A percentile compares a stretch with the other conserved stretches of the same genome.
phyloP scores from a whole-genome alignment of 2,329 filamentous ascomycete species.

The Didymella pinodella region DNA sequence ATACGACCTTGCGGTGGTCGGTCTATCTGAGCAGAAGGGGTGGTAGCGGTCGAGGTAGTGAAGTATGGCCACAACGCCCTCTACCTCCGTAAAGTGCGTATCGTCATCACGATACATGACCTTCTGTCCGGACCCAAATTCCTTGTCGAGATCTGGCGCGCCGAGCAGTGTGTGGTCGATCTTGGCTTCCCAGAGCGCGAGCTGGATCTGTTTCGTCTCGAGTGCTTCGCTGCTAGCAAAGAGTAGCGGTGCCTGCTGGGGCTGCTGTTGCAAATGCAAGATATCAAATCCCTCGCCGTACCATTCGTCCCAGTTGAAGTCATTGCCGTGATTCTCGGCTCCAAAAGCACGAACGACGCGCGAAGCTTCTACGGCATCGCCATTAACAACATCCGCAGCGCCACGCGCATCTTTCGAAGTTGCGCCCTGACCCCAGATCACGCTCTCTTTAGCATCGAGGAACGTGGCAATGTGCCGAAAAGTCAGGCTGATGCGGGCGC shows the following conservation, averaged over 20 bases:
- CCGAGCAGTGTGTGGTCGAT: constrained; percentile 28
- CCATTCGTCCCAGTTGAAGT: constrained; percentile 75
- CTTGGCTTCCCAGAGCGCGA: constrained; percentile 42
- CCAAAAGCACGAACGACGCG: constrained; percentile 81
- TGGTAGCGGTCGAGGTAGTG: constrained; percentile 48
- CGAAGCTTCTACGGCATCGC: constrained; percentile 70
- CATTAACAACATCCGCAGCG: constrained; percentile 73
- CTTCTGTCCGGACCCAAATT: constrained; percentile 25
- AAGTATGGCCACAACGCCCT: constrained; percentile 36
- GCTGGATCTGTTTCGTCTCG: constrained; percentile 44
- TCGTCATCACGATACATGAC: constrained; percentile 48
- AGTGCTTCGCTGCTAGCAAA: constrained; percentile 46
- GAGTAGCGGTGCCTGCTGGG: constrained; percentile 48
- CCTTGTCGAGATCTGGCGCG: constrained; percentile 32
- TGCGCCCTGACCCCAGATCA: constrained; percentile 94
- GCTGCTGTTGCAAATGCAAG: constrained; percentile 62
- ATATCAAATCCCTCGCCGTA: constrained; percentile 90
- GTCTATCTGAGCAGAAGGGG: constrained; percentile 29
- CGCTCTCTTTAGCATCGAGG: constrained; percentile 66
- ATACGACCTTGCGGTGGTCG: constrained; percentile 32
- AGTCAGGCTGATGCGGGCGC: constrained; percentile 87
- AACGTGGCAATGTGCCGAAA: constrained; percentile 92
- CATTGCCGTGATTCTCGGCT: constrained; percentile 75
- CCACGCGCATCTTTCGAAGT: constrained; percentile 68
- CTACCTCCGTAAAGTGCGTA: constrained; percentile 43